Percentiles rank a stretch among this genome's conserved stretches.
These are phyloP conservation scores for Dothideomycetes sp. DNA, from an alignment of 2,329 filamentous ascomycete genomes.

Conservation along the genomic window DNA sequence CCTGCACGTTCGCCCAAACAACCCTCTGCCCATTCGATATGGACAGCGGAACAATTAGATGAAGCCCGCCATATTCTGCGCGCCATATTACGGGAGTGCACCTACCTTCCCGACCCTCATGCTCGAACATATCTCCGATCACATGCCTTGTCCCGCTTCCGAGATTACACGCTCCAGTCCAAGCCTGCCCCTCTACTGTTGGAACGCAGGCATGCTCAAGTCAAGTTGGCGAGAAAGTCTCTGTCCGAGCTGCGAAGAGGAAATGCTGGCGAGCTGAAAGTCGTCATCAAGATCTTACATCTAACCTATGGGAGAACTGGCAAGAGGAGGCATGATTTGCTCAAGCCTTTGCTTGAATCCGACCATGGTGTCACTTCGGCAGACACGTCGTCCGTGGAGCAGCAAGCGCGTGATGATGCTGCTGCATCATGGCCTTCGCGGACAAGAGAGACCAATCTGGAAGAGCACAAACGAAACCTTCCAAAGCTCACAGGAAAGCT, in stretches of 20 bases:
- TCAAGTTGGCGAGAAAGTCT: conserved; percentile 27
- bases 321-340: conserved; percentile 37
- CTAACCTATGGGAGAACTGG: conserved; percentile 48
- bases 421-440: neutral
- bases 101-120: conserved; percentile 48
- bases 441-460: neutral
- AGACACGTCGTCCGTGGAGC: neutral
- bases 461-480: conserved; percentile 13
- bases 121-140: conserved; percentile 39
- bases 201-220: conserved; percentile 1
- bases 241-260: conserved; percentile 38
- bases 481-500: conserved; percentile 24
- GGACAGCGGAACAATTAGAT: conserved; percentile 1
- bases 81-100: conserved; percentile 45
- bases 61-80: conserved; percentile 39
- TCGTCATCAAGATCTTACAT: conserved; percentile 41
- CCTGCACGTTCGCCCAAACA: neutral
- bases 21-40: neutral
- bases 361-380: conserved; percentile 5
- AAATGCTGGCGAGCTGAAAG: conserved; percentile 42
- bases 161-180: conserved; percentile 23
- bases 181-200: conserved; percentile 11
- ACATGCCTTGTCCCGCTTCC: conserved; percentile 39
- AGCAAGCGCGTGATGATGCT: neutral
- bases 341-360: conserved; percentile 24